Percentiles rank a stretch among this genome's conserved stretches.
Evolutionary conservation across 768 basidiomycete species (phyloP).

Genomic region (Lentinula boryana): DNA sequence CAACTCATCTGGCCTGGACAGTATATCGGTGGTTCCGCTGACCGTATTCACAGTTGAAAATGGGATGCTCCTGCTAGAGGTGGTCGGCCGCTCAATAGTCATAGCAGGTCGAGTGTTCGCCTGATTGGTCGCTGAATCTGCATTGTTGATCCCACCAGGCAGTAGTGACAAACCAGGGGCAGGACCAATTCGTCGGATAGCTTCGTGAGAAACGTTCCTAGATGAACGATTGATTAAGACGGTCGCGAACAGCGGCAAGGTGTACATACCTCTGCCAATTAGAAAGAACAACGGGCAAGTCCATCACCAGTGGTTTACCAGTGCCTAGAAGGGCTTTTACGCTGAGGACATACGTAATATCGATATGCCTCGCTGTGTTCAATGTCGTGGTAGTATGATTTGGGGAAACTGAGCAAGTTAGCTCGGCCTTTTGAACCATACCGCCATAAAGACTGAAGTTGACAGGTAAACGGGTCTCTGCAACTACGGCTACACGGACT

Average conservation of each 20-base stretch:
- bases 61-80: not conserved
- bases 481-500: conserved; percentile 46
- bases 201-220: conserved; percentile 69
- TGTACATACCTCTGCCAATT: conserved; percentile 75
- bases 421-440: conserved; percentile 64
- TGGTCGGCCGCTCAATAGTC: conserved; percentile 3
- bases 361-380: conserved; percentile 78
- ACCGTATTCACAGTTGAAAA: not conserved
- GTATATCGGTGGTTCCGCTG: not conserved
- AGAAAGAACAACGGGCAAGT: conserved; percentile 74
- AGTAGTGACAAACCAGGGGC: conserved; percentile 40
- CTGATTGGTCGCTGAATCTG: conserved; percentile 1
- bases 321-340: conserved; percentile 76
- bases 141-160: not conserved
- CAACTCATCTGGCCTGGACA: conserved; percentile 16
- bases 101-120: conserved; percentile 2
- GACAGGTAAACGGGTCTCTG: conserved; percentile 67
- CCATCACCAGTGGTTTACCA: conserved; percentile 58
- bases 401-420: conserved; percentile 61
- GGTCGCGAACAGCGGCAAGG: not conserved
- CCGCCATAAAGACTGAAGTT: conserved; percentile 73
- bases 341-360: conserved; percentile 73
- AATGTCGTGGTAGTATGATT: conserved; percentile 78
- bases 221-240: not conserved
- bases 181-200: conserved; percentile 49